Percentiles rank a stretch among this genome's conserved stretches.
These are phyloP conservation scores for Kwoniella shivajii DNA, from an alignment of 1,284 basidiomycete species.

Conservation along the genomic window DNA sequence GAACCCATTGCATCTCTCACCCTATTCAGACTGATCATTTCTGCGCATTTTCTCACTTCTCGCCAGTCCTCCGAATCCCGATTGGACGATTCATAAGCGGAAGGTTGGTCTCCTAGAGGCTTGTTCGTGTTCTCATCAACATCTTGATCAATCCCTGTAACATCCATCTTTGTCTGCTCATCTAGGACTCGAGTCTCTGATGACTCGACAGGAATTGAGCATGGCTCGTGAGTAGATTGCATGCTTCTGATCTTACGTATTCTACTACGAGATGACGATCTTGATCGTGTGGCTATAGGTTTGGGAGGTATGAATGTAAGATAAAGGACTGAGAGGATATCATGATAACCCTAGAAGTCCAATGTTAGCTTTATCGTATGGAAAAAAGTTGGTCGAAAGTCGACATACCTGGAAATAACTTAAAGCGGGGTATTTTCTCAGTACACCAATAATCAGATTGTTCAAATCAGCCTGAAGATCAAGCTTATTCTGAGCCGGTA, in stretches of 20 bases:
- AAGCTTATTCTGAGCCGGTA: slow-evolving; percentile 50
- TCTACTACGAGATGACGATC: slow-evolving; percentile 11
- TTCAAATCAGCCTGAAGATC: slow-evolving; percentile 68
- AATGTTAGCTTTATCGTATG: not conserved
- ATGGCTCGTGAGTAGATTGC: not conserved
- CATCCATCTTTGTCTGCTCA: not conserved
- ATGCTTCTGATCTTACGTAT: not conserved
- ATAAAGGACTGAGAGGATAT: slow-evolving; percentile 82
- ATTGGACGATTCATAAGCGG: not conserved
- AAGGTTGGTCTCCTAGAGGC: not conserved
- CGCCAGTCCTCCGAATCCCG: slow-evolving; percentile 57
- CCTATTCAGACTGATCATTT: slow-evolving; percentile 66
- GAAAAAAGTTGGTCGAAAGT: not conserved
- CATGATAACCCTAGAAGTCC: slow-evolving; percentile 76
- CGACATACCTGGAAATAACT: slow-evolving; percentile 77
- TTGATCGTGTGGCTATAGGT: slow-evolving; percentile 2
- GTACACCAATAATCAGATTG: slow-evolving; percentile 71
- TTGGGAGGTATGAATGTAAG: slow-evolving; percentile 63
- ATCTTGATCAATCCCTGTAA: not conserved
- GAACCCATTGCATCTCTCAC: slow-evolving; percentile 86
- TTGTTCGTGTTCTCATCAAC: not conserved
- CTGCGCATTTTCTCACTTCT: slow-evolving; percentile 65
- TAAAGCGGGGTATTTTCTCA: slow-evolving; percentile 70
- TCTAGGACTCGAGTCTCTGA: not conserved
- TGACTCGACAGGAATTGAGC: not conserved